phyloP scores from a whole-genome alignment of 352 stramenopile species.

The Phytophthora lateralis region DNA sequence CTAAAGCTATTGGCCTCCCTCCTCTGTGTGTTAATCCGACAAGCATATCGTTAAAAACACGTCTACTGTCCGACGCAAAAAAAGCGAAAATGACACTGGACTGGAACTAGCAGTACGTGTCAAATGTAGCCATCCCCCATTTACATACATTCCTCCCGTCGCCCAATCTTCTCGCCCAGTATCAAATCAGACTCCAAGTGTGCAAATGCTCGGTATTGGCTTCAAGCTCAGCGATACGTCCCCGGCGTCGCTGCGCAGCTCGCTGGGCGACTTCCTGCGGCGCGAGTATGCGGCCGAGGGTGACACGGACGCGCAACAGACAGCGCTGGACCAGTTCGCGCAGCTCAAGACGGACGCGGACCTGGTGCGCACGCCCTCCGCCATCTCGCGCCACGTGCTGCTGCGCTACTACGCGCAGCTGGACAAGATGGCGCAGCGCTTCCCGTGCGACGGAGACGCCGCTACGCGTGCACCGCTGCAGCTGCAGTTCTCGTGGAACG shows the following conservation, averaged over 20 bases:
- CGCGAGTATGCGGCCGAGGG: conserved; percentile 63
- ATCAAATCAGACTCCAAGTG: background rate
- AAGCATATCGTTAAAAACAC: too few species aligned
- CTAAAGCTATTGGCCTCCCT: too few species aligned
- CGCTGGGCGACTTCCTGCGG: conserved; percentile 69
- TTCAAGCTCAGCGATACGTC: conserved; percentile 79
- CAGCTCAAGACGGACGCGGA: conserved; percentile 73
- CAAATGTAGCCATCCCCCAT: background rate
- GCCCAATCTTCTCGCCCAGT: background rate
- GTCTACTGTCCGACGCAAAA: background rate
- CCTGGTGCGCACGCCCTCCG: conserved; percentile 71
- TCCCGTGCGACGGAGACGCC: conserved; percentile 48
- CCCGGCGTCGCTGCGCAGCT: conserved; percentile 38
- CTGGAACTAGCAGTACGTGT: background rate
- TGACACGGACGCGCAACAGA: conserved; percentile 26
- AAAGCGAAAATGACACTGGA: background rate
- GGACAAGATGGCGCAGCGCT: conserved; percentile 63
- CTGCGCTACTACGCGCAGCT: conserved; percentile 83
- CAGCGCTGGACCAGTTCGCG: conserved; percentile 48
- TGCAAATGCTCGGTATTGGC: conserved; percentile 67
- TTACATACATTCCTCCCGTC: background rate
- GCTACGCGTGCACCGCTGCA: conserved; percentile 28
- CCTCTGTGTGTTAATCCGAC: too few species aligned
- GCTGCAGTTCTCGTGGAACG: conserved; percentile 90
- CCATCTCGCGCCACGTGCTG: conserved; percentile 69